Conservation (phyloP, 331 rosid species). For the Acacia pycnantha region DNA sequence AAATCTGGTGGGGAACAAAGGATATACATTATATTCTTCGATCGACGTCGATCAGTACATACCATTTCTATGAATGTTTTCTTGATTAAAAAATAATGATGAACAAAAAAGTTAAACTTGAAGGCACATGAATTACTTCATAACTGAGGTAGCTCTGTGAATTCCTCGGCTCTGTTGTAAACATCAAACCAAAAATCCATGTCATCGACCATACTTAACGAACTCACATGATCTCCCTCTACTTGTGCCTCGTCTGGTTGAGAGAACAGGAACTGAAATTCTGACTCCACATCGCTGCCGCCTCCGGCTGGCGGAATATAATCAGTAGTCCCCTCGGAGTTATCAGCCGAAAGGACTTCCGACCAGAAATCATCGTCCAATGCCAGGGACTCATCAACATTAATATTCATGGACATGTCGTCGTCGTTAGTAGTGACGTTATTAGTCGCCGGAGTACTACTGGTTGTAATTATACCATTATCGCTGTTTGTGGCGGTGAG, state of each 20-base stretch:
- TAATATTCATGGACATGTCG: not conserved
- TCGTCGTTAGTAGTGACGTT: not conserved
- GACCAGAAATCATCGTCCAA: slow-evolving; percentile 51
- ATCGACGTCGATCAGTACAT: not conserved
- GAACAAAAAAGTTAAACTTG: not conserved
- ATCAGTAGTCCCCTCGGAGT: slow-evolving; percentile 11
- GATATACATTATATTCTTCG: not conserved
- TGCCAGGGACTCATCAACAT: slow-evolving; percentile 28
- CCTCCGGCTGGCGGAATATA: not conserved
- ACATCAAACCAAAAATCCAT: slow-evolving; percentile 45
- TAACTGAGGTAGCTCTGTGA: slow-evolving; percentile 22
- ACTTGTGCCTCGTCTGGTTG: not conserved
- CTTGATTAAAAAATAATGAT: not conserved
- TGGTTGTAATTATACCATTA: not conserved
- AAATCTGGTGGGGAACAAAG: not conserved
- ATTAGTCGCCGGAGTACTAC: not conserved
- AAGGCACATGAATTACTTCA: not conserved
- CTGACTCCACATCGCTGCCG: not conserved
- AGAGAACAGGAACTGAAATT: slow-evolving; percentile 9
- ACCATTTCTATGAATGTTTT: not conserved
- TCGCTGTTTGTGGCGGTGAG: slow-evolving; percentile 17
- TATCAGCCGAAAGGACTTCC: slow-evolving; percentile 41
- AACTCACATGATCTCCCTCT: slow-evolving; percentile 7
- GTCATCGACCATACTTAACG: slow-evolving; percentile 13
- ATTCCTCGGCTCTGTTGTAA: slow-evolving; percentile 36